These are phyloP conservation scores for Flaveria linearis DNA, from an alignment of 129 eudicot genomes.

Conservation along the genomic window DNA sequence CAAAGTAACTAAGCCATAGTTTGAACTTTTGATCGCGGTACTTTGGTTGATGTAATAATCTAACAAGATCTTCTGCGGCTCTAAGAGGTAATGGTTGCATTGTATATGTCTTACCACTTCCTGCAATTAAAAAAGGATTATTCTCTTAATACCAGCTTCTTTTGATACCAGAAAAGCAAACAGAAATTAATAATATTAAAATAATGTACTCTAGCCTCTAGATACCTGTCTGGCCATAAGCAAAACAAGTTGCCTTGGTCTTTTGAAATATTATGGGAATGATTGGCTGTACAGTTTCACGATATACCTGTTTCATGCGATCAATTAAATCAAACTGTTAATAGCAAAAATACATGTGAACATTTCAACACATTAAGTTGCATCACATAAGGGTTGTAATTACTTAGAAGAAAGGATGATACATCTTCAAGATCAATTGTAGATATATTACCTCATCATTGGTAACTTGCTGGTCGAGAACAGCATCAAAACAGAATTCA, in stretches of 20 bases:
- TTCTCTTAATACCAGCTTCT: slow-evolving; percentile 10
- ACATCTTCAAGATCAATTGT: background rate
- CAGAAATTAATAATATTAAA: background rate
- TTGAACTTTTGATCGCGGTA: slow-evolving; percentile 82
- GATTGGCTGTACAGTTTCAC: slow-evolving; percentile 83
- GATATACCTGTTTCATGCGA: slow-evolving; percentile 61
- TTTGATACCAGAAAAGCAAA: slow-evolving; percentile 8
- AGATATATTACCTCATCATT: slow-evolving; percentile 78
- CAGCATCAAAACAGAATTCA: slow-evolving; percentile 97
- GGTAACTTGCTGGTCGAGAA: slow-evolving; percentile 80
- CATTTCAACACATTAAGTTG: slow-evolving; percentile 18
- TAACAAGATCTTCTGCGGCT: slow-evolving; percentile 92
- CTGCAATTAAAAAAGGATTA: slow-evolving; percentile 42
- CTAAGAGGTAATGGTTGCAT: slow-evolving; percentile 95
- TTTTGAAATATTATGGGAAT: slow-evolving; percentile 80
- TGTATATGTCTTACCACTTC: slow-evolving; percentile 92
- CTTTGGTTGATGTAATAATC: slow-evolving; percentile 73
- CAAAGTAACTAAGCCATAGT: slow-evolving; percentile 92
- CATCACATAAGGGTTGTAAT: slow-evolving; percentile 6
- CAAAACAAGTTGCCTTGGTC: slow-evolving; percentile 94
- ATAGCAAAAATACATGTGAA: background rate
- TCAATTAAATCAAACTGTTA: slow-evolving; percentile 17
- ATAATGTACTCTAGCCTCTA: background rate
- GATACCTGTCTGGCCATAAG: slow-evolving; percentile 95
- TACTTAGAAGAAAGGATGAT: background rate